Base-by-base conservation (phyloP, 306 rosid genomes). In the Vigna hirtella region DNA sequence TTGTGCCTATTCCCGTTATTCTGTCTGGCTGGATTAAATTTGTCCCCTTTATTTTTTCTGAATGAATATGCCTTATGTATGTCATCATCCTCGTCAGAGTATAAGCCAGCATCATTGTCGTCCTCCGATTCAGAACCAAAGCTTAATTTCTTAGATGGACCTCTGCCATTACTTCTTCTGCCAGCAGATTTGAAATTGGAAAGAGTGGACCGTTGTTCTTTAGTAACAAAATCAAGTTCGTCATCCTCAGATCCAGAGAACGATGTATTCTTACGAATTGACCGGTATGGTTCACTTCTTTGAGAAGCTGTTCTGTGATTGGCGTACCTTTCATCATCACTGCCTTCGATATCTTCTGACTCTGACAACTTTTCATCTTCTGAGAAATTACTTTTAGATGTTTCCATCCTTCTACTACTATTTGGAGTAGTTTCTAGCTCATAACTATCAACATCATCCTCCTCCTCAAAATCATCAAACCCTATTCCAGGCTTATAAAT, bases 401-500 rank as follows among this genome's bases (percentile, higher is more conserved):
- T 72, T 73, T 81, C 83, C 51, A 32, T 77, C 80, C 85, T 87
- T 38, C 89, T 45, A 77, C 81, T 85, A 61, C 71, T 82, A 65
- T 63, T 77, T 34, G 74, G 71, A 76, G 85, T 49, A 76, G 86
- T 79, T 80, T 92, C 98, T 34, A 90, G 56, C 79, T 92, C 98
- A 0, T 92, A 95, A 84, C 89, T 89, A 87, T 95, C 98, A 72
- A 95, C 80, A 85, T 91, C 96, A 80, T 91, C 97, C 71, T 90
- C 97, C 75, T 94, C 98, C 18, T 88, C 91, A 86, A 92, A 92
- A 88, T 95, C 98, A 83, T 95, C 93, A 88, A 95, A 92, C 72
- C 98, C 98, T n/a, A 73, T 50, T 17, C 89, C 74, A 61, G 93
- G 89, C 78, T 86, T 83, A 67, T 82, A 3, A 82, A 80, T 55